phyloP scores from a whole-genome alignment of 805 yeast genomes.

The Debaryomyces castellii region DNA sequence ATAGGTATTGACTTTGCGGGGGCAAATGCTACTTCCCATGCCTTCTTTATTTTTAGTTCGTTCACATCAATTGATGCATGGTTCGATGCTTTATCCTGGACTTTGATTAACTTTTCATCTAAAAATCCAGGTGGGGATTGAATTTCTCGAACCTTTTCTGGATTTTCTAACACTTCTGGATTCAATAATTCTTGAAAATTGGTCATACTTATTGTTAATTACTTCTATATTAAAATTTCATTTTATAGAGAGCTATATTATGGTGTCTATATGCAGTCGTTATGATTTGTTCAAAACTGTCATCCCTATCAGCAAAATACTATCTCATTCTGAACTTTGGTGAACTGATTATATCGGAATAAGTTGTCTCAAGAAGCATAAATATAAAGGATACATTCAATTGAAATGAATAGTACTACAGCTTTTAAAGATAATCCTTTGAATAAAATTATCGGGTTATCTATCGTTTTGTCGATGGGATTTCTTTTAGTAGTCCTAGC shows the following conservation, averaged over 20 bases:
- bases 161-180: neutral
- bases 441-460: constrained; percentile 72
- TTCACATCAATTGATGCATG: constrained; percentile 16
- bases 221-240: neutral
- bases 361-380: neutral
- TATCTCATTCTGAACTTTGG: too few relatives aligned
- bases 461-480: constrained; percentile 82
- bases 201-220: neutral
- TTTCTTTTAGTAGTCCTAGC: constrained; percentile 85
- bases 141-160: neutral
- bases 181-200: neutral
- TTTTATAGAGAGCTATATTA: neutral
- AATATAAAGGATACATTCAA: neutral
- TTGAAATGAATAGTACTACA: constrained; percentile 19
- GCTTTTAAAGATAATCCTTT: constrained; percentile 51
- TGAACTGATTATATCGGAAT: too few relatives aligned
- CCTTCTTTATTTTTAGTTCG: constrained; percentile 55
- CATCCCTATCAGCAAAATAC: neutral
- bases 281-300: neutral
- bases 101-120: neutral
- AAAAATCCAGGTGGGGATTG: neutral
- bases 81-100: neutral
- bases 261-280: neutral
- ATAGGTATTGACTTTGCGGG: constrained; percentile 87
- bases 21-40: constrained; percentile 81